Base-by-base conservation (phyloP, 148 eudicot species). In the Selenicereus undatus region DNA sequence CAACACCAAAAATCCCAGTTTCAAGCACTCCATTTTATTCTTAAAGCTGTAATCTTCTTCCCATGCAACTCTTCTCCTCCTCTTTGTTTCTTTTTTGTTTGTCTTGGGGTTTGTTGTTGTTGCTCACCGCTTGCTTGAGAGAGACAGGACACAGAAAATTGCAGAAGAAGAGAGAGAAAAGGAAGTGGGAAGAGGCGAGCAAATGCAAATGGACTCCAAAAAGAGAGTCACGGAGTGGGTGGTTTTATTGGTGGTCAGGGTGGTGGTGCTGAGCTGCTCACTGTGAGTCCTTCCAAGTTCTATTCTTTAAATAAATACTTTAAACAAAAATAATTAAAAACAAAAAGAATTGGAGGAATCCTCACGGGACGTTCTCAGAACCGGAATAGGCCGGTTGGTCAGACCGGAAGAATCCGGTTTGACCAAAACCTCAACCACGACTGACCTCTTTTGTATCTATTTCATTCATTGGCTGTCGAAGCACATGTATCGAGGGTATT, bases 231-330 rank as follows among this genome's bases (percentile, higher is more conserved):
- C 48, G n/a, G 60, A 72, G 81, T 73, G 79, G 48, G 68, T 83
- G 86, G 82, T 83, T 83, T 86, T 83, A 86, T 86, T 86, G 86
- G 88, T 75, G 80, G 84, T 60, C 30, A 50, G 62, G 80, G 81
- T 73, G 68, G 32, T 32, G 32, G 2, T 32, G 32, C 32, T 32
- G 1, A 26, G 62, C 13, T 76, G 43, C 48, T 80, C 71, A 27
- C 4, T 26, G 43, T 39, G 8, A 39, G 43, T 7, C 43, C 4
- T 3, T 3, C 7, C 32, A 27, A 21, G 32, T 62, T 24, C 69
- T 39, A 39, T 52, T 36, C 27, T 24, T 43, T 24, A 56, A 56
- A 56, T 56, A 56, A 56, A 56, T 56, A 56, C 27, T 24, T 43
- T 24, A 56, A 56, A 56, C 18, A 56, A 5, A 20, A 20, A 56